Evolutionary conservation across 2,329 filamentous ascomycete genomes (phyloP), one percentile per base, ranked within the genome.

Genomic region (Penicillium sp.): DNA sequence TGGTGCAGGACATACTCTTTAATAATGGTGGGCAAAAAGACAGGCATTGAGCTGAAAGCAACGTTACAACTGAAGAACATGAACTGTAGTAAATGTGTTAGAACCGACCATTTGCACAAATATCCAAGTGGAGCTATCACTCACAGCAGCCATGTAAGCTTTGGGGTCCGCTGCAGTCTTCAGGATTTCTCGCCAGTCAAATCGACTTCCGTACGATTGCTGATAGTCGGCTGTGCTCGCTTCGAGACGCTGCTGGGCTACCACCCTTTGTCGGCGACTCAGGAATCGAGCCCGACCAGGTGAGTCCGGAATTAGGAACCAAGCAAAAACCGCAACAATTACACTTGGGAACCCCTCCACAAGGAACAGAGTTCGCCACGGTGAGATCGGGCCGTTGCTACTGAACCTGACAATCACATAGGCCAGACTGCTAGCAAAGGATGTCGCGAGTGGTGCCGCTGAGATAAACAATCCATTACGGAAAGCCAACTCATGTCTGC

Each of bases 1-100:
- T 4, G 15, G 10, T 13, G 24, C 12, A n/a, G 29, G 37, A 60
- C 66, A 49, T 60, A 74, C 63, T 84, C 79, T 52, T 76, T 74
- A 41, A 94, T 77, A 54, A 94, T 88, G 22, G 85, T 88, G 32
- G 88, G 88, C 3, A 95, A 77, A 65, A 95, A 95, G 43, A 93
- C 87, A 3, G 89, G 89, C 64, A 95, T 82, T 21, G 86, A 91
- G 62, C 83, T 83, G 72, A 95, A 95, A 12, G 88, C 85, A 65
- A 94, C 85, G 69, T 95, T 95, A 63, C 85, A 83, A 67, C 84
- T 81, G 73, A 94, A 89, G 75, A 94, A 87, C 80, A 95, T 94
- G 59, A 80, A 69, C 69, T 71, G 28, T 17, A 17, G 12, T 13
- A 22, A 10, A 35, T 32, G 29, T 33, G 37, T 49, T 37, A 49